Conservation (phyloP, 2,329 filamentous ascomycete species). For the Aspergillus sp. region DNA sequence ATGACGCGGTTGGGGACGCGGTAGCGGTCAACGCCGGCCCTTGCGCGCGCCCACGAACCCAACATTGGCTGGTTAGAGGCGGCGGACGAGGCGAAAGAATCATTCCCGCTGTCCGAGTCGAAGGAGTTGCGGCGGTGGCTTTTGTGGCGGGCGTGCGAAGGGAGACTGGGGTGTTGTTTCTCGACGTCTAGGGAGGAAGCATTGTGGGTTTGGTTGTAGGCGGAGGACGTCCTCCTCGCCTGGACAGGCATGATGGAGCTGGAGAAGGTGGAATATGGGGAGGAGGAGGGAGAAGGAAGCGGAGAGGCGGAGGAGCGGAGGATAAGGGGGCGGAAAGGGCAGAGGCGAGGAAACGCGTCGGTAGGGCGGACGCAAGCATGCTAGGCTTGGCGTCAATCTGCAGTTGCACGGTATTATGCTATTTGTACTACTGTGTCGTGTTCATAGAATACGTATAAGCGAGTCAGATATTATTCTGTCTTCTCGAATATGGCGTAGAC, state of each 20-base stretch:
- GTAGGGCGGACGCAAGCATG: background rate
- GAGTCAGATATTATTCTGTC: no score
- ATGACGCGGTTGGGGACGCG: constrained; percentile 63
- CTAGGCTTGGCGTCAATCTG: no score
- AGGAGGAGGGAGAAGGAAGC: background rate
- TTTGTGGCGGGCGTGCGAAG: constrained; percentile 10
- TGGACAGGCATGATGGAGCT: constrained; percentile 21
- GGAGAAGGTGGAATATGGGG: background rate
- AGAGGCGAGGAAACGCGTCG: background rate
- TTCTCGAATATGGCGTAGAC: no score
- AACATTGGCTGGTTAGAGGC: constrained; percentile 44
- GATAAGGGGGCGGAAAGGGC: background rate
- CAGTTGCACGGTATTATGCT: no score
- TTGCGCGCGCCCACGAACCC: constrained; percentile 21
- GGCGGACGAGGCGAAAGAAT: constrained; percentile 33
- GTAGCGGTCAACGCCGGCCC: constrained; percentile 39
- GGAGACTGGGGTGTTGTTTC: no score
- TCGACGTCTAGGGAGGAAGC: constrained; percentile 22
- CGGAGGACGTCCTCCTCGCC: constrained; percentile 21
- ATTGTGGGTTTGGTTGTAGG: constrained; percentile 15
- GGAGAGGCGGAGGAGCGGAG: no score
- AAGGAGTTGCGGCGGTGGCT: constrained; percentile 17
- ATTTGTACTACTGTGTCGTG: no score
- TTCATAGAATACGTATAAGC: no score
- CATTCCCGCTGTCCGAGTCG: constrained; percentile 20